Conservation (phyloP, 2,329 filamentous ascomycete species). For the Botrytis fabae region DNA sequence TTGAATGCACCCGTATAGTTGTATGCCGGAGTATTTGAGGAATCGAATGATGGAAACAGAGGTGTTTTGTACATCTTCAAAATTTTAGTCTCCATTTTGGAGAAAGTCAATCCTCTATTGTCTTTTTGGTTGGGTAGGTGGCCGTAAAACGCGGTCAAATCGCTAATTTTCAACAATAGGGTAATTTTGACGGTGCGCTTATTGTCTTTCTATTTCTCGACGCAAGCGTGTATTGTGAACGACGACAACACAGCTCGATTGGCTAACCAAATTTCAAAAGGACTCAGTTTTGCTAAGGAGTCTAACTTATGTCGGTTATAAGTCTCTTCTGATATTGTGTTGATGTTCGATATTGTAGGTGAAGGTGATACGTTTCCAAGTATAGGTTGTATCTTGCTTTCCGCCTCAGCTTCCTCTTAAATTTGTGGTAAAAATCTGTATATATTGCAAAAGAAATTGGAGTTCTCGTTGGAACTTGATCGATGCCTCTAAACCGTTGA, state of each 20-base stretch:
- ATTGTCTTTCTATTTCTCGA: neutral
- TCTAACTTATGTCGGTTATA: neutral
- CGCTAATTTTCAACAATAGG: neutral
- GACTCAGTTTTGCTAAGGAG: neutral
- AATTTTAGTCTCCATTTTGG: conserved; percentile 20
- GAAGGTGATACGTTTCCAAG: conserved; percentile 9
- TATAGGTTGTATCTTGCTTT: conserved; percentile 10
- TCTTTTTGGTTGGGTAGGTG: neutral
- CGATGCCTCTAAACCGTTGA: conserved; percentile 27
- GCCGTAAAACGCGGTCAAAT: neutral
- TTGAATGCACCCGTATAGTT: neutral
- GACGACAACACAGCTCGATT: neutral
- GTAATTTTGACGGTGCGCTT: neutral
- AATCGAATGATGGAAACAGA: conserved; percentile 2
- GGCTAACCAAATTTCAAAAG: neutral
- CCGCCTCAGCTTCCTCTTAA: conserved; percentile 21
- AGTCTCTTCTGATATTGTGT: neutral
- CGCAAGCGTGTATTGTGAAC: neutral
- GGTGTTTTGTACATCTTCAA: conserved; percentile 8
- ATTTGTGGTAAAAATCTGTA: conserved; percentile 25
- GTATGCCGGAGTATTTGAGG: neutral
- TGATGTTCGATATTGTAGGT: neutral
- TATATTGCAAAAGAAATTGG: conserved; percentile 35
- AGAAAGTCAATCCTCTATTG: neutral
- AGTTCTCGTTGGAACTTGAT: conserved; percentile 34